Base-by-base conservation (phyloP, 75 land plant genomes). In the Selaginella moellendorffii region DNA sequence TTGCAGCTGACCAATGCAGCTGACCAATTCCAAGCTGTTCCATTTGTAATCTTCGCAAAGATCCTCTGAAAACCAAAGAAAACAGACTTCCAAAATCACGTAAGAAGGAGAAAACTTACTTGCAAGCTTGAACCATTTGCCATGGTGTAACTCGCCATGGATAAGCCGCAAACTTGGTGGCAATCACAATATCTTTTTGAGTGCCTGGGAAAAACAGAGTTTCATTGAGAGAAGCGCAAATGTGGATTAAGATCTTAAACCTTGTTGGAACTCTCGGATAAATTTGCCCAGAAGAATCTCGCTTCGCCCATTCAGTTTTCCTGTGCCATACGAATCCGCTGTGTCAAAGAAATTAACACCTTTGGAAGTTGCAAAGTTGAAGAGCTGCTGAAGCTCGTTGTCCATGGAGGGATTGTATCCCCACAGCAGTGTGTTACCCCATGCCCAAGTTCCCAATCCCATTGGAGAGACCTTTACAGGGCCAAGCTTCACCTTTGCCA, bases 401-500 rank as follows among this genome's bases (percentile, higher is more conserved):
- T 91, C 89, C 97, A 91, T 91, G 24, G 74, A 72, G 56, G 84
- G 76, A 19, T 85, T 68, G 54, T 92, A 92, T 0, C 86, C 89
- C 97, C 97, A 92, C 0, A 92, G 72, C 14, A 92, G 74, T 75
- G 88, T 83, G 70, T 92, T 92, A 1, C 97, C 97, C 97, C 97
- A 92, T 20, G 97, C 97, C 97, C 97, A 92, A 0, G 97, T 92
- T 21, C 97, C 97, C 56, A 92, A 77, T 24, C 97, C 97, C 97
- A 92, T 88, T 31, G 97, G 97, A 25, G 97, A 88, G 24, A 88
- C 96, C 24, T 74, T 75, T 74, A 92, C n/a, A 2, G 89, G 95
- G 5, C 89, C 97, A 54, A 92, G 65, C 27, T 79, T 85, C 27
- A 87, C 88, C 97, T 90, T 74, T 36, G 46, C 14, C 46, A 36